Base-by-base conservation (phyloP, 1,139 yeast genomes). In the Candida sp. region DNA sequence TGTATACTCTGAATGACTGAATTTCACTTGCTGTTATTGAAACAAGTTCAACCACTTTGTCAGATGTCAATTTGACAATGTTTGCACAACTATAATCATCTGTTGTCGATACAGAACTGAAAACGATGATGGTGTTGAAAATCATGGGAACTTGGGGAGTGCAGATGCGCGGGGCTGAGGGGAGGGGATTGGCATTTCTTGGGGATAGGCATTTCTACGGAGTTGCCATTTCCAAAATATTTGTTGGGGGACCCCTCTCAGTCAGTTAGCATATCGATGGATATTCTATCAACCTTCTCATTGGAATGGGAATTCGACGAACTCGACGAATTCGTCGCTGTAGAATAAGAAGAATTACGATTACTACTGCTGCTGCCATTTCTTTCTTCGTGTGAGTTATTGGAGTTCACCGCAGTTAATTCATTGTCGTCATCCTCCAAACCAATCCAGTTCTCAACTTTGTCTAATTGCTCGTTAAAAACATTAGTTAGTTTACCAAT, bases 401-500 rank as follows among this genome's bases (percentile, higher is more conserved):
- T 29, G 6, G 35, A 19, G 35, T 33, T 25, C 9, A 33, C 39
- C 4, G 39, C 39, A 11, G 42, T 32, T 23, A 35, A 22, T 21
- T 21, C 38, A 27, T 36, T 35, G 22, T 23, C 33, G 44, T 33
- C 44, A 39, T 45, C 48, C 36, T 70, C 78, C 11, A 75, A 75
- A 33, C 74, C 80, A 5, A 81, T 80, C 97, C 97, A 91, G 30
- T 73, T 68, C 59, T 91, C 97, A 1, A 97, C 97, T 51, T 83
- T 82, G 40, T 80, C 85, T 46, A 93, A 70, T 43, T 91, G 90
- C 35, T 86, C 91, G 58, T 86, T 91, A 49, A 95, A 90, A 7
- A 90, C 91, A 40, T 76, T 77, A 49, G 90, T 89, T 30, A 93
- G 83, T 48, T 86, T 86, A 37, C 85, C 76, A 38, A 93, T 84